A percentile compares a stretch with the other conserved stretches of the same genome.
These are phyloP conservation scores for Physaria fendleri DNA, from an alignment of 345 rosid species.

Conservation along the genomic window DNA sequence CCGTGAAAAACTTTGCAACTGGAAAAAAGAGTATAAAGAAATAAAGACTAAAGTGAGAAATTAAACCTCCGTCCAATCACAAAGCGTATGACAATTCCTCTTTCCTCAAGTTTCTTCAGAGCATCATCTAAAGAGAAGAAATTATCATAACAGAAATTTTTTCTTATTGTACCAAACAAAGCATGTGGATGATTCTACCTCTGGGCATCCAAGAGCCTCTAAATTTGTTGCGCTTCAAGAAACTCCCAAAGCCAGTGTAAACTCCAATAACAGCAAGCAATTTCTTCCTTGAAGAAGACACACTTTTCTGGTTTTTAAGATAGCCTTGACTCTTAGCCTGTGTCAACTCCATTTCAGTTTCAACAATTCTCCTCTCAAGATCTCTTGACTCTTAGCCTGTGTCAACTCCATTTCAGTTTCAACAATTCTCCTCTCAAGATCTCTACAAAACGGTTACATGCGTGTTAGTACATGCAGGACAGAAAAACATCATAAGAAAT, in stretches of 20 bases:
- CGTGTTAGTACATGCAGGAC: conserved; percentile 1
- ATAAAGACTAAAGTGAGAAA: conserved; percentile 13
- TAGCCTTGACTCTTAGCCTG: conserved; percentile 92
- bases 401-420: conserved; percentile 98
- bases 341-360: conserved; percentile 94
- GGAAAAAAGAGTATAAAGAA: background rate
- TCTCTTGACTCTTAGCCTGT: conserved; percentile 95
- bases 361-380: conserved; percentile 83
- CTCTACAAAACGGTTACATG: conserved; percentile 40
- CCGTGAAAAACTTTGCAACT: background rate
- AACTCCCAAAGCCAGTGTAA: conserved; percentile 91
- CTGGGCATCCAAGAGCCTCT: conserved; percentile 99
- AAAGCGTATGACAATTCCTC: conserved; percentile 87
- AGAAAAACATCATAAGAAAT: background rate
- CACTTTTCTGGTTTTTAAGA: conserved; percentile 47
- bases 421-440: conserved; percentile 81
- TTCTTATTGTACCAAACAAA: background rate
- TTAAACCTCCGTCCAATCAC: conserved; percentile 93
- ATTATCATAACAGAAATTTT: background rate
- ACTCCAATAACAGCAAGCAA: conserved; percentile 94
- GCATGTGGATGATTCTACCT: conserved; percentile 35
- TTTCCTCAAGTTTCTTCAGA: conserved; percentile 76
- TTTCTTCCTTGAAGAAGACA: conserved; percentile 49
- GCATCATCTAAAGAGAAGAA: conserved; percentile 54
- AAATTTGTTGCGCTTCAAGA: conserved; percentile 60